A percentile compares a stretch with the other conserved stretches of the same genome.
Evolutionary conservation across 805 yeast genomes (phyloP).

Genomic region (Kluyveromyces siamensis): DNA sequence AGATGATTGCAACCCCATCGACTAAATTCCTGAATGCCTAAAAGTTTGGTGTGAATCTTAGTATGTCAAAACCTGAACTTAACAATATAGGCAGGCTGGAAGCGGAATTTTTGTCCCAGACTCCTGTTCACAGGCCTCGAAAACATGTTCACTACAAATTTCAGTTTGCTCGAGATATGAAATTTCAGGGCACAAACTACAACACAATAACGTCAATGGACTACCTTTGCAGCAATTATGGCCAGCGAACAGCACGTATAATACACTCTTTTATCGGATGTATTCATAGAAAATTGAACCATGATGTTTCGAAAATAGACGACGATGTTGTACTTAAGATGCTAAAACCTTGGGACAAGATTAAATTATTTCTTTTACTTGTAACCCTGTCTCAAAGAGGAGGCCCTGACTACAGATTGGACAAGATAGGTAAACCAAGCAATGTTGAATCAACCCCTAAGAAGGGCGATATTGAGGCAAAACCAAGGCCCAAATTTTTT

Average conservation of each 20-base stretch:
- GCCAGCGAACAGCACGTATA: conserved; percentile 22
- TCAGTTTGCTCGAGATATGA: conserved; percentile 18
- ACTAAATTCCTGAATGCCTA: too few species aligned
- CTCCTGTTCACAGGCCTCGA: background rate
- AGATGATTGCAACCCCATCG: too few species aligned
- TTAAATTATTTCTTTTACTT: conserved; percentile 22
- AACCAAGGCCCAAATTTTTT: conserved; percentile 4
- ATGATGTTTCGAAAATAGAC: conserved; percentile 20
- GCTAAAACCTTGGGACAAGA: conserved; percentile 21
- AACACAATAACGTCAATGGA: conserved; percentile 24
- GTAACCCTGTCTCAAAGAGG: conserved; percentile 27
- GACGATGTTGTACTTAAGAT: conserved; percentile 16
- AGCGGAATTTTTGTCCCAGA: background rate
- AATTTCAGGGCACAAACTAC: conserved; percentile 21
- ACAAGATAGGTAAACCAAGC: conserved; percentile 12
- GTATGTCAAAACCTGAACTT: background rate
- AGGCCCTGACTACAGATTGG: conserved; percentile 30
- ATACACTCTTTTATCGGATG: conserved; percentile 24
- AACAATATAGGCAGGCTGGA: background rate
- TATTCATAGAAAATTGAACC: conserved; percentile 23
- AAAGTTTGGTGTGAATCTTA: too few species aligned
- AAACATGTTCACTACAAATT: conserved; percentile 9
- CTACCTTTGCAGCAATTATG: conserved; percentile 26
- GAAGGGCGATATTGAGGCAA: conserved; percentile 1
- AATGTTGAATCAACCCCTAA: conserved; percentile 8